phyloP scores from a whole-genome alignment of 2,329 filamentous ascomycete species.

The Phymatotrichopsis omnivora region DNA sequence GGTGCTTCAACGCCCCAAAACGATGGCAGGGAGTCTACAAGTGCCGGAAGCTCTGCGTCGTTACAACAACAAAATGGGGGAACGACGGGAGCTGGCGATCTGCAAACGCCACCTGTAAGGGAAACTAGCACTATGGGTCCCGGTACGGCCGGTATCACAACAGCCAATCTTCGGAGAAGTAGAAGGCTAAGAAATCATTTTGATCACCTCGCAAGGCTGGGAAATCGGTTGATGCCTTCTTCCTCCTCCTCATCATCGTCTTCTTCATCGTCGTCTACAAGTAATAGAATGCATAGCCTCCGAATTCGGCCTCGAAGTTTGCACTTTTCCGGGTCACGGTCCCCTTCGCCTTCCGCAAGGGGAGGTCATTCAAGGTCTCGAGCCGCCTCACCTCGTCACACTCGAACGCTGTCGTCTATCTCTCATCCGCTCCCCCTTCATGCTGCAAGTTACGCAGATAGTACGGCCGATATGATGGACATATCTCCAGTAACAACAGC shows the following conservation, averaged over 20 bases:
- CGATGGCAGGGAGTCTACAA: slow-evolving; percentile 24
- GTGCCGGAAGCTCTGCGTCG: slow-evolving; percentile 8
- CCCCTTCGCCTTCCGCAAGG: slow-evolving; percentile 21
- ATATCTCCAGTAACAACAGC: slow-evolving; percentile 25
- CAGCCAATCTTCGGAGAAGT: slow-evolving; percentile 22
- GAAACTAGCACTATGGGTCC: neutral
- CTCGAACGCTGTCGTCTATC: slow-evolving; percentile 11
- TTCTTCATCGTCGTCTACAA: slow-evolving; percentile 12
- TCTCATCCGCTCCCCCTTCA: slow-evolving; percentile 13
- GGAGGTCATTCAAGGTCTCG: slow-evolving; percentile 17
- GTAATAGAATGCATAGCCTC: slow-evolving; percentile 22
- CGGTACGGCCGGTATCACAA: too few relatives aligned
- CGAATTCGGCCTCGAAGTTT: slow-evolving; percentile 17
- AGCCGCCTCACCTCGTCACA: slow-evolving; percentile 14
- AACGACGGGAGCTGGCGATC: too few relatives aligned
- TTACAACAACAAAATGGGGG: slow-evolving; percentile 13
- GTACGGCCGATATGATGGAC: slow-evolving; percentile 24
- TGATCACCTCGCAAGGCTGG: slow-evolving; percentile 24
- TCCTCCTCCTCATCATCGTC: slow-evolving; percentile 15
- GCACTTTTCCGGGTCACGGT: slow-evolving; percentile 16
- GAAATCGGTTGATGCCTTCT: slow-evolving; percentile 21
- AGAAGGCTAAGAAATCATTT: slow-evolving; percentile 25
- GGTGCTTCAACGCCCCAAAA: slow-evolving; percentile 29
- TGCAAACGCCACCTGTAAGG: too few relatives aligned
- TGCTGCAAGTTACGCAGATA: slow-evolving; percentile 15